Percentiles rank a stretch among this genome's conserved stretches.
Conservation (phyloP, 1,284 basidiomycete genomes). For the Lentinula novae-zelandiae region DNA sequence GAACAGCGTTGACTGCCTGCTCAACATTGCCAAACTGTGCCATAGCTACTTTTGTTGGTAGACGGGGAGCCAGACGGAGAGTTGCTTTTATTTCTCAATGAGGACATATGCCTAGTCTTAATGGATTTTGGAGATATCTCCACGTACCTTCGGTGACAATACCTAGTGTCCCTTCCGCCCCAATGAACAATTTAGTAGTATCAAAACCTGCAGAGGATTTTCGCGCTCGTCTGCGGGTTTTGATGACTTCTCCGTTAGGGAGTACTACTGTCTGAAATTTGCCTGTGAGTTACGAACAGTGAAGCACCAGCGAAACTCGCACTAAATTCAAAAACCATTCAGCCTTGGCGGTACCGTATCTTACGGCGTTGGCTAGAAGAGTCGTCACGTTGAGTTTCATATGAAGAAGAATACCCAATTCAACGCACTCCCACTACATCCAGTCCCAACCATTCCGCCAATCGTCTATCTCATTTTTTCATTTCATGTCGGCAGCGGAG, state of each 20-base stretch:
- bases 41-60: conserved; percentile 74
- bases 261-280: conserved; percentile 67
- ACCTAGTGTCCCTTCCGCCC: conserved; percentile 79
- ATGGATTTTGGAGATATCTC: background rate
- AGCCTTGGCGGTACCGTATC: conserved; percentile 75
- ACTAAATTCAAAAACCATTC: conserved; percentile 72
- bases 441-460: conserved; percentile 55
- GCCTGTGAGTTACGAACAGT: background rate
- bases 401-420: conserved; percentile 1
- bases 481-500: background rate
- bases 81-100: conserved; percentile 43
- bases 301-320: conserved; percentile 17
- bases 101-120: background rate
- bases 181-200: conserved; percentile 77
- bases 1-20: conserved; percentile 69
- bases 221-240: conserved; percentile 67
- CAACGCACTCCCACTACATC: conserved; percentile 52
- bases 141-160: conserved; percentile 71
- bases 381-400: background rate
- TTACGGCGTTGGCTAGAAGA: conserved; percentile 67
- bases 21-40: conserved; percentile 65
- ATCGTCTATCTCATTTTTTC: conserved; percentile 36
- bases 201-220: conserved; percentile 81
- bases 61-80: conserved; percentile 69
- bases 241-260: conserved; percentile 76